A percentile compares a stretch with the other conserved stretches of the same genome.
These are phyloP conservation scores for Phytopythium montanum DNA, from an alignment of 352 stramenopile species.

Conservation along the genomic window DNA sequence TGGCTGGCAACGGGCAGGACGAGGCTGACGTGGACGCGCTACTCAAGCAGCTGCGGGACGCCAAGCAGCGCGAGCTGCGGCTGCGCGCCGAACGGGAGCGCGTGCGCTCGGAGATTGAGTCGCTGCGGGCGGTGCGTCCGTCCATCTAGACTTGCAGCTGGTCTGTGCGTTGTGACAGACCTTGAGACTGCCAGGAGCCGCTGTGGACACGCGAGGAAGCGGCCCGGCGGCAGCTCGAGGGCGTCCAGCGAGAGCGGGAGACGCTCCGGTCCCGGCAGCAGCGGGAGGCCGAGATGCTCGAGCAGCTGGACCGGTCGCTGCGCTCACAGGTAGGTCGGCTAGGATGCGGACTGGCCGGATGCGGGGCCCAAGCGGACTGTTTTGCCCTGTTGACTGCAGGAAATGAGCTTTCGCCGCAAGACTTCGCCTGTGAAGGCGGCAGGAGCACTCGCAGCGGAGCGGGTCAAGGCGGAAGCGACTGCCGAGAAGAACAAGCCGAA, in stretches of 20 bases:
- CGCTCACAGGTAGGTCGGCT: constrained; percentile 17
- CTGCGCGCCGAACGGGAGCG: constrained; percentile 67
- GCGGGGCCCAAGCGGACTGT: background rate
- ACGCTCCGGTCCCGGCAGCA: constrained; percentile 27
- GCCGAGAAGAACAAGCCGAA: background rate
- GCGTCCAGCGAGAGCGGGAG: constrained; percentile 28
- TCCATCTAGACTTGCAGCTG: background rate
- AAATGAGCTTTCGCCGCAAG: background rate
- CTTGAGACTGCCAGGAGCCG: constrained; percentile 13
- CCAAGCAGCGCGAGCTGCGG: constrained; percentile 64
- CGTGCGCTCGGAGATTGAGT: constrained; percentile 45
- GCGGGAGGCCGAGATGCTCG: constrained; percentile 27
- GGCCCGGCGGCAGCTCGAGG: constrained; percentile 38
- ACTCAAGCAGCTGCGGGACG: constrained; percentile 40
- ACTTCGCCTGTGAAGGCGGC: background rate
- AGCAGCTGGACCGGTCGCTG: constrained; percentile 26
- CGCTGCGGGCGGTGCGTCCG: constrained; percentile 33
- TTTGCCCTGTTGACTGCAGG: background rate
- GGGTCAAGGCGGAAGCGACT: background rate
- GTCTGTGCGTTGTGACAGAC: background rate
- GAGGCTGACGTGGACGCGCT: constrained; percentile 56
- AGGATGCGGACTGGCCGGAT: no score
- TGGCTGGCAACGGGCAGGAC: constrained; percentile 8
- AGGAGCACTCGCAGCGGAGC: background rate
- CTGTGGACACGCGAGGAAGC: constrained; percentile 47